Evolutionary conservation across 139 green algal genomes (phyloP), one percentile per base, ranked within the genome.

Genomic region (Haematococcus lacustris): DNA sequence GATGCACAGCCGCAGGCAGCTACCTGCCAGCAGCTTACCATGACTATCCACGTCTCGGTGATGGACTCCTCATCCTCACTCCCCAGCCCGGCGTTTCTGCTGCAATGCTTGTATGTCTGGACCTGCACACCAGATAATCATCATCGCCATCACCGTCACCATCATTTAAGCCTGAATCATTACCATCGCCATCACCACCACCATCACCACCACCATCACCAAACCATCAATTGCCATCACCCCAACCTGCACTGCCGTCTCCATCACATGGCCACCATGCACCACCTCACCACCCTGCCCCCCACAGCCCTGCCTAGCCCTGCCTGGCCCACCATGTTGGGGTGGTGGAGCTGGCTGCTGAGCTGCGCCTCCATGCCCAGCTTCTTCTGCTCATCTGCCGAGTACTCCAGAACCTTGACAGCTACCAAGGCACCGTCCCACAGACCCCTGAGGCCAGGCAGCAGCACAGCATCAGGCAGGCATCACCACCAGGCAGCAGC

Each of bases 361-460:
- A 85, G 72, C 38, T 78, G 38, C 1, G 73, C 76, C 74, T 88
- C 79, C 59, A 85, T 73, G 33, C 9, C 59, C 7, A 7, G 65
- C 38, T 57, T 51, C 28, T 51, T 33, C 3, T 39, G 13, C 25
- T 53, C n/a, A 53, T 57, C 47, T 32, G 30, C 34, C 7, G 60
- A 6, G 26, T 78, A 78, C 66, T 91, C 85, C 17, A 93, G 77
- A 17, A 93, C 82, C 76, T 95, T 95, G 26, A 95, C 85, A 0
- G 90, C 90, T 38, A 94, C 88, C n/a, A 73, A 67, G 35, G 77
- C 80, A 39, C 86, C 86, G 66, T 91, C 88, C 90, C 90, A 95
- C 38, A n/a, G n/a, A n/a, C 9, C 47, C 13, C 47, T 57, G 13
- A 57, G 47, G 13, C 13, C 47, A 57, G 17, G 47, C 47, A 57